These are phyloP conservation scores for Hibiscus trionum DNA, from an alignment of 345 rosid species.

Conservation along the genomic window DNA sequence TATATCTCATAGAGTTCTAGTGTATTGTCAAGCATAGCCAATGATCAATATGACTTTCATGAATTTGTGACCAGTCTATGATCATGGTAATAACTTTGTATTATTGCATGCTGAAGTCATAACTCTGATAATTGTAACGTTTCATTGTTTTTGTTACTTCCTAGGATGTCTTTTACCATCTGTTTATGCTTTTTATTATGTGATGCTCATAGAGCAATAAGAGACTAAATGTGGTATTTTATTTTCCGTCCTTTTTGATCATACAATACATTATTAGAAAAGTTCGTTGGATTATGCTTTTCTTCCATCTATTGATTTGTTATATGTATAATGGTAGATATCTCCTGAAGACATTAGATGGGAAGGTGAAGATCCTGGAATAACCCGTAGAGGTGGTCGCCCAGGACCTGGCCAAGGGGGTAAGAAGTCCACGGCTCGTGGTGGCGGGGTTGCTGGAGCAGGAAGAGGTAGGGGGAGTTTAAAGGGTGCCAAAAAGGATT, in stretches of 20 bases:
- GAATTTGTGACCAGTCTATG: not conserved
- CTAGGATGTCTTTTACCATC: not conserved
- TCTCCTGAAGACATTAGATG: slow-evolving; percentile 85
- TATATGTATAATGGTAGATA: slow-evolving; percentile 40
- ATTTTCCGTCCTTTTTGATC: not conserved
- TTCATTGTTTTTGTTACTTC: not conserved
- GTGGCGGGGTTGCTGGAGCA: slow-evolving; percentile 46
- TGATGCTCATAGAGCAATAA: not conserved
- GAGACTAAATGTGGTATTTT: not conserved
- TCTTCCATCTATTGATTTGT: not conserved
- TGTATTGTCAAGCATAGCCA: not conserved
- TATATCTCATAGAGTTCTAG: not conserved
- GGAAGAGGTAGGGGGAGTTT: slow-evolving; percentile 82
- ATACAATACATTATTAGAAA: not conserved
- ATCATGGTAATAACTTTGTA: not conserved
- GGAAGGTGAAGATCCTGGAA: slow-evolving; percentile 72
- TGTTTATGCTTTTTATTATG: not conserved
- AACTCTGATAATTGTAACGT: not conserved
- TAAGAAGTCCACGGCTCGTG: slow-evolving; percentile 57
- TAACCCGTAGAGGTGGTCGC: slow-evolving; percentile 63
- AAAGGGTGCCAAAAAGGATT: slow-evolving; percentile 40
- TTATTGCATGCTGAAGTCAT: not conserved
- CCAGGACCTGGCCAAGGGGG: slow-evolving; percentile 75
- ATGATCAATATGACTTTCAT: not conserved
- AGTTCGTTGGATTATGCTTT: not conserved